A percentile compares a stretch with the other conserved stretches of the same genome.
phyloP scores from a whole-genome alignment of 768 basidiomycete genomes.

The Phaeotremella fagi region DNA sequence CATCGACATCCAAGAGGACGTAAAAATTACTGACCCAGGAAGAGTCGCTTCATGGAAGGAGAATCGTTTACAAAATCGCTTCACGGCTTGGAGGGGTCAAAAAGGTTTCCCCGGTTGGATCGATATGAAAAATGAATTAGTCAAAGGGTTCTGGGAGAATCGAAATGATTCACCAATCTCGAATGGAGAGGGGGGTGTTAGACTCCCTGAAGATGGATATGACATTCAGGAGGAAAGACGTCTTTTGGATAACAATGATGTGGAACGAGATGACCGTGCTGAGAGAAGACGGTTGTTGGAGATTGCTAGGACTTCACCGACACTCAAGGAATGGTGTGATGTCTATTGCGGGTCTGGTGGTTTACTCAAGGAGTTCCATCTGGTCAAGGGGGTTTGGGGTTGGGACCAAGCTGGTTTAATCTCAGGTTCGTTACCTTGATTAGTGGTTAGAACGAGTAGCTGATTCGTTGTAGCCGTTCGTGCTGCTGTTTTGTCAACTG shows the following conservation, averaged over 20 bases:
- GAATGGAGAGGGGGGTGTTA: constrained; percentile 51
- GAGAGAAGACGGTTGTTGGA: constrained; percentile 2
- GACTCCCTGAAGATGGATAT: constrained; percentile 41
- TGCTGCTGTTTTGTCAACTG: constrained; percentile 27
- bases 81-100: constrained; percentile 6
- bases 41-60: constrained; percentile 4
- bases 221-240: not conserved
- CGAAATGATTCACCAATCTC: not conserved
- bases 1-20: not conserved
- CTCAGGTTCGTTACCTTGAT: constrained; percentile 18
- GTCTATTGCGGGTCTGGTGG: constrained; percentile 70
- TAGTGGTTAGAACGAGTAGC: not conserved
- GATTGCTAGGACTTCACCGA: constrained; percentile 55
- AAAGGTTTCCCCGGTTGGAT: constrained; percentile 36
- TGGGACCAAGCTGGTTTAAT: constrained; percentile 55
- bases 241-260: not conserved
- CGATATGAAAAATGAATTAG: constrained; percentile 46
- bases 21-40: constrained; percentile 8
- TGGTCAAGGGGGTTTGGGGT: constrained; percentile 64
- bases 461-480: constrained; percentile 16
- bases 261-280: constrained; percentile 1
- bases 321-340: constrained; percentile 73
- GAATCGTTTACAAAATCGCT: constrained; percentile 1
- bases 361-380: constrained; percentile 70
- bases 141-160: constrained; percentile 32